Percentiles rank a stretch among this genome's conserved stretches.
Evolutionary conservation across 2,329 filamentous ascomycete species (phyloP).

Genomic region (Fusarium sp.): DNA sequence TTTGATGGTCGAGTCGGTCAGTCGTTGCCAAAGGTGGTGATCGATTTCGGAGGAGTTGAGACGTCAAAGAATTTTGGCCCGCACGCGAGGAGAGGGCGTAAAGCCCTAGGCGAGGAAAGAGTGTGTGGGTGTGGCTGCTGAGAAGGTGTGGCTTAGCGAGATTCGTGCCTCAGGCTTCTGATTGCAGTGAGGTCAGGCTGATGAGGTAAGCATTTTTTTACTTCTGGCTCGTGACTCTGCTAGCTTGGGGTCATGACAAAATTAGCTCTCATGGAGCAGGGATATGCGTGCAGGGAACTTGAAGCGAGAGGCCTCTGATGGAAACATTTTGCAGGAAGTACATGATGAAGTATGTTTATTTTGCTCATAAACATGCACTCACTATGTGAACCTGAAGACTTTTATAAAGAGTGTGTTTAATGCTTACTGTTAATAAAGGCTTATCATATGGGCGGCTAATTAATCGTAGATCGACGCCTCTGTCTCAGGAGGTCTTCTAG

Average conservation of each 20-base stretch:
- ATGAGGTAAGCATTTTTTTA: constrained; percentile 23
- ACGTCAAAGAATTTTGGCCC: constrained; percentile 55
- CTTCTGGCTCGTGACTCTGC: constrained; percentile 16
- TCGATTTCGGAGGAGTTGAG: constrained; percentile 52
- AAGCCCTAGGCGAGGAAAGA: constrained; percentile 52
- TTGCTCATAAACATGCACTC: too few species aligned
- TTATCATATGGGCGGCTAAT: background rate
- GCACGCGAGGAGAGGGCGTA: constrained; percentile 53
- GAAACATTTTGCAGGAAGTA: background rate
- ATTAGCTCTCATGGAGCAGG: constrained; percentile 26
- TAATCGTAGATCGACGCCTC: constrained; percentile 16
- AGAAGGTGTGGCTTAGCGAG: constrained; percentile 23
- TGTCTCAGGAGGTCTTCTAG: constrained; percentile 22
- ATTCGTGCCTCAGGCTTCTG: constrained; percentile 36
- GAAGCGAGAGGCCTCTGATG: constrained; percentile 14
- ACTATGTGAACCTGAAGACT: too few species aligned
- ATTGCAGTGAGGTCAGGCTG: background rate
- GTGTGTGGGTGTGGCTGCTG: constrained; percentile 45
- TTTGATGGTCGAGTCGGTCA: constrained; percentile 58
- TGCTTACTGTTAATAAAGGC: too few species aligned
- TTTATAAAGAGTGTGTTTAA: too few species aligned
- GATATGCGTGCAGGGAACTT: constrained; percentile 1
- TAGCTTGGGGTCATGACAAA: constrained; percentile 34
- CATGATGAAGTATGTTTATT: too few species aligned
- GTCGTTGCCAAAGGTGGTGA: constrained; percentile 53